Base-by-base conservation (phyloP, 805 yeast species). In the Cyberlindnera samutprakarnensis region DNA sequence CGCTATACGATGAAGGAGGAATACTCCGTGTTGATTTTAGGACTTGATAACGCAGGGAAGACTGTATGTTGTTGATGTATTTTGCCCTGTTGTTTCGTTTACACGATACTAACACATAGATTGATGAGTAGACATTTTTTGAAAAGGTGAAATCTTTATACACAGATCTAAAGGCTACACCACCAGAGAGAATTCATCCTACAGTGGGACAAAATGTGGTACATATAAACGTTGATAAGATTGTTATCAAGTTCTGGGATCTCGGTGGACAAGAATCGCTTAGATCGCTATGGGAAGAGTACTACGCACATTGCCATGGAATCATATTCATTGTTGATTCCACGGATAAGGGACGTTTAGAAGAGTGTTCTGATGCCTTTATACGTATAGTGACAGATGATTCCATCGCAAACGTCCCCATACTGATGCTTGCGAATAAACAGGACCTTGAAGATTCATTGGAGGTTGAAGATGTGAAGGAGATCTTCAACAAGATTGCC, bases 41-140 rank as follows among this genome's bases (percentile, higher is more conserved):
- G 98, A 14, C 69, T 90, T 18, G 96, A 90, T 56, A 88, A 90
- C 62, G 95, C 97, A 0, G 98, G 98, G 2, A 90, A 90, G 54
- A 92, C 97, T 2, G 42, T 38, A 14, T n/a, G 42, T 28, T 5
- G 17, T 15, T 12, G 11, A 4, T 21, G 5, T 14, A 27, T 4
- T n/a, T 16, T 12, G 7, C 6, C 23, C 5, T 23, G 5, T 14
- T n/a, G 21, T 4, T 17, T 25, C 17, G 7, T 3, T 15, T 11
- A 8, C n/a, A 7, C 14, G 9, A 24, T 5, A 23, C 2, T 11
- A 15, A 27, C 32, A 18, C 14, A 12, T 15, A 7, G 17, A 15
- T 24, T 17, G 14, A 24, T 9, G 14, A 24, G 7, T 15, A 39
- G 54, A 82, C 90, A 0, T 69, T 80, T 37, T 53, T 80, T 16